A percentile compares a stretch with the other conserved stretches of the same genome.
These are phyloP conservation scores for Scutellaria barbata DNA, from an alignment of 257 asterid species.

Conservation along the genomic window DNA sequence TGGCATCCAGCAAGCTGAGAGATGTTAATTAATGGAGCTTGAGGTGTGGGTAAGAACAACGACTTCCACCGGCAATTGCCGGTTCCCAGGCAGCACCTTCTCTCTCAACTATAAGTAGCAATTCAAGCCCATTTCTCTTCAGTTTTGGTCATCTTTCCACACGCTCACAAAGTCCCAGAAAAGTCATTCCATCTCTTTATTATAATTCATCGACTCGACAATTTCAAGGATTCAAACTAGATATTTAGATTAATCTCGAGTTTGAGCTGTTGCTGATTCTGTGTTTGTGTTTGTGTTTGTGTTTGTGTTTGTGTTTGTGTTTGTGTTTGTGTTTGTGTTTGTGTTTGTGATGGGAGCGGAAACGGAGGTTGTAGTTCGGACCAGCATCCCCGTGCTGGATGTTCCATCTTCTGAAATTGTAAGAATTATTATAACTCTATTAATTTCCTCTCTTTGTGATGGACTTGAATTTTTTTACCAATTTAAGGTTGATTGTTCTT, in stretches of 20 bases:
- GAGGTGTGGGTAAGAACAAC: too few species aligned
- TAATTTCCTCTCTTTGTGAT: neutral
- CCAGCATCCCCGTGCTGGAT: slow-evolving; percentile 62
- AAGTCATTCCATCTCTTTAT: neutral
- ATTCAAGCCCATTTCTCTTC: slow-evolving; percentile 31
- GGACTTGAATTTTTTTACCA: neutral
- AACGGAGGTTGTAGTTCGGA: slow-evolving; percentile 58
- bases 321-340: too few species aligned
- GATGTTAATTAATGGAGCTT: too few species aligned
- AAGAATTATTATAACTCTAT: slow-evolving; percentile 11
- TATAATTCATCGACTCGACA: too few species aligned
- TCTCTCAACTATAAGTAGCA: slow-evolving; percentile 16
- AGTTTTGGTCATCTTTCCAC: slow-evolving; percentile 38
- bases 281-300: too few species aligned
- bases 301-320: too few species aligned
- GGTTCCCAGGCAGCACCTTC: neutral
- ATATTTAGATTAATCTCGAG: neutral
- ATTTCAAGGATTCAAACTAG: neutral
- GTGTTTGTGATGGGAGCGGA: too few species aligned
- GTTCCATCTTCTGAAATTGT: slow-evolving; percentile 59
- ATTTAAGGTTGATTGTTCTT: slow-evolving; percentile 8
- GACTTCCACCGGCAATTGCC: slow-evolving; percentile 35
- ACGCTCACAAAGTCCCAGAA: slow-evolving; percentile 39
- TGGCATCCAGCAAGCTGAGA: too few species aligned
- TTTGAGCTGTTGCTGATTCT: neutral